These are phyloP conservation scores for Aspergillus tanneri DNA, from an alignment of 2,329 filamentous ascomycete species.

Conservation along the genomic window DNA sequence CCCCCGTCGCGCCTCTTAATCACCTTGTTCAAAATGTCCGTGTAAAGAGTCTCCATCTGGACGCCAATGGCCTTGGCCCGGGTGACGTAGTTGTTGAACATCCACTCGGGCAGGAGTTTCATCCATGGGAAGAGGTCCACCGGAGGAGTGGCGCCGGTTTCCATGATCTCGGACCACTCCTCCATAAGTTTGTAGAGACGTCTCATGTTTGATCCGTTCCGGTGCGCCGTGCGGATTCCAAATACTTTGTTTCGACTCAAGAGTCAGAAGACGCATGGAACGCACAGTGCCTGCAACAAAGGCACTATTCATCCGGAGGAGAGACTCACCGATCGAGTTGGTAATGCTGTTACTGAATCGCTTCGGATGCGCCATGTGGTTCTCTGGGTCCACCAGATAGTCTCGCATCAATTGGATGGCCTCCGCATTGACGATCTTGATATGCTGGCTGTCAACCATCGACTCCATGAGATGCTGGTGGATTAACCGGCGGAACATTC, in stretches of 20 bases:
- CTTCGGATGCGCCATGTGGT: constrained; percentile 51
- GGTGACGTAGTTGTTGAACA: constrained; percentile 43
- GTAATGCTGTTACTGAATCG: constrained; percentile 53
- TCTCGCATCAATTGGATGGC: constrained; percentile 50
- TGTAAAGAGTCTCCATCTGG: constrained; percentile 46
- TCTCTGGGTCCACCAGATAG: constrained; percentile 40
- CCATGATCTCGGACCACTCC: constrained; percentile 46
- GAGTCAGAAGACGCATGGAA: neutral
- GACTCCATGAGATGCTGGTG: constrained; percentile 49
- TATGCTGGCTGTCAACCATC: constrained; percentile 46
- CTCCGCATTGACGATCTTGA: constrained; percentile 49
- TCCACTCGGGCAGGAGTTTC: constrained; percentile 43
- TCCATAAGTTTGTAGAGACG: constrained; percentile 45
- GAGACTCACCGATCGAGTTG: constrained; percentile 40
- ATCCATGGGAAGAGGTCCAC: constrained; percentile 51
- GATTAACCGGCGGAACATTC: constrained; percentile 47
- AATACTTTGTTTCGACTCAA: constrained; percentile 23
- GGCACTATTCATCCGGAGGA: neutral
- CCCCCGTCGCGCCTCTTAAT: constrained; percentile 30
- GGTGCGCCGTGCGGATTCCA: constrained; percentile 35
- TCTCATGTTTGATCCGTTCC: constrained; percentile 38
- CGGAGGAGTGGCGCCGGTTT: constrained; percentile 51
- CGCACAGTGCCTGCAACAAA: too few relatives aligned
- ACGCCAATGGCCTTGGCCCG: constrained; percentile 39
- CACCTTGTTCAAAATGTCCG: constrained; percentile 37